Evolutionary conservation across 305 asterid genomes (phyloP).

Genomic region (Fraxinus albicans): DNA sequence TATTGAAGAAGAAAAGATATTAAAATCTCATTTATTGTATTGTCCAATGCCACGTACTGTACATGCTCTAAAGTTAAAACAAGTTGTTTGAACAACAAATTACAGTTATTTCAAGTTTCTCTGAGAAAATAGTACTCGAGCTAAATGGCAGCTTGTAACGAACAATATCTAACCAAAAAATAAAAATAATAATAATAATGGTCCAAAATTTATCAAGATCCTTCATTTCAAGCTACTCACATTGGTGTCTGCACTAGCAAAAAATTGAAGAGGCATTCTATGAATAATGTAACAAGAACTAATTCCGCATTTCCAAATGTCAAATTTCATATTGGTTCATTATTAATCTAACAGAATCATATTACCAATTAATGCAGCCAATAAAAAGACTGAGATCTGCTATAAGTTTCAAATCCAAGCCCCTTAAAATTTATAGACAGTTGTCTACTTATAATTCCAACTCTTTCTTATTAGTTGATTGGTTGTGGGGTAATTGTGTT

Average conservation of each 20-base stretch:
- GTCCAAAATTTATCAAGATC: neutral
- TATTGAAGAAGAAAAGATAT: neutral
- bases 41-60: neutral
- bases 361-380: neutral
- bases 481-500: neutral
- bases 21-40: neutral
- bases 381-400: neutral
- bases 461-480: too few species aligned
- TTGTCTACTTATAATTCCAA: too few species aligned
- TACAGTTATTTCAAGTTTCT: neutral
- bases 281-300: neutral
- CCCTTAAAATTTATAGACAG: too few species aligned
- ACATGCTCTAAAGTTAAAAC: neutral
- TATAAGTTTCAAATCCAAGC: neutral
- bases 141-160: neutral
- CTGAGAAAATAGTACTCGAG: neutral
- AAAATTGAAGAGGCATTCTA: neutral
- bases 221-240: neutral
- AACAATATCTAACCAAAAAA: neutral
- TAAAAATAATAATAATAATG: neutral
- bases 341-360: neutral
- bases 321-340: neutral
- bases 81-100: neutral
- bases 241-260: neutral
- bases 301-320: neutral